Evolutionary conservation across 2,329 filamentous ascomycete species (phyloP).

Genomic region (Penicillium aurantiogriseum): DNA sequence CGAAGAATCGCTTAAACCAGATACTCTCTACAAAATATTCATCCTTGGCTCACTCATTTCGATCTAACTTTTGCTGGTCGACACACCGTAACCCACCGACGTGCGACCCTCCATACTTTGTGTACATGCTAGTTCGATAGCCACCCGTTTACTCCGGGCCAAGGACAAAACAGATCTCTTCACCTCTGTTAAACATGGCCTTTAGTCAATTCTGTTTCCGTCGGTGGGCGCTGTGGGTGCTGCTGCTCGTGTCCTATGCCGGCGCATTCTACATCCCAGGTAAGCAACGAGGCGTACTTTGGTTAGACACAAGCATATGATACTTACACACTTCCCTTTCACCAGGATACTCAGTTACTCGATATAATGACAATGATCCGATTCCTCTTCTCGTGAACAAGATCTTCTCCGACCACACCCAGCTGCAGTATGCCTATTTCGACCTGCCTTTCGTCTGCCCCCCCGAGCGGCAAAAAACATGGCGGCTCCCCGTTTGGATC

Average conservation of each 20-base stretch:
- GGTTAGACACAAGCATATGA: background rate
- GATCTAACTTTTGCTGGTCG: background rate
- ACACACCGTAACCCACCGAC: background rate
- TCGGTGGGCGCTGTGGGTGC: constrained; percentile 24
- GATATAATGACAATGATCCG: constrained; percentile 71
- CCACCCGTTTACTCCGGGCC: constrained; percentile 11
- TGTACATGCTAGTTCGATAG: constrained; percentile 13
- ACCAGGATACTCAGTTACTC: constrained; percentile 77
- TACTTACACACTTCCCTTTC: constrained; percentile 11
- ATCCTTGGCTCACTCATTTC: background rate
- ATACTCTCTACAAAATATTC: background rate
- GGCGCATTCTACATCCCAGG: constrained; percentile 84
- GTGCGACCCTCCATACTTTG: background rate
- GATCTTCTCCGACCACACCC: constrained; percentile 83
- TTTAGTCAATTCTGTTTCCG: constrained; percentile 12
- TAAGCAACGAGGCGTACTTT: constrained; percentile 42
- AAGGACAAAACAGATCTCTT: constrained; percentile 4
- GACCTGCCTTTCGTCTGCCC: constrained; percentile 86
- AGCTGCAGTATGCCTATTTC: constrained; percentile 88
- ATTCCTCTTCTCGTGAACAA: constrained; percentile 90
- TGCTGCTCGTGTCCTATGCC: constrained; percentile 45
- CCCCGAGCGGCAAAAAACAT: constrained; percentile 66
- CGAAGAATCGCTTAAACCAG: background rate
- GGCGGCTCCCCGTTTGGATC: constrained; percentile 68
- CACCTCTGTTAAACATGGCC: constrained; percentile 17